Percentiles rank a stretch among this genome's conserved stretches.
Conservation (phyloP, 805 yeast species). For the Kurtzmaniella fragi region DNA sequence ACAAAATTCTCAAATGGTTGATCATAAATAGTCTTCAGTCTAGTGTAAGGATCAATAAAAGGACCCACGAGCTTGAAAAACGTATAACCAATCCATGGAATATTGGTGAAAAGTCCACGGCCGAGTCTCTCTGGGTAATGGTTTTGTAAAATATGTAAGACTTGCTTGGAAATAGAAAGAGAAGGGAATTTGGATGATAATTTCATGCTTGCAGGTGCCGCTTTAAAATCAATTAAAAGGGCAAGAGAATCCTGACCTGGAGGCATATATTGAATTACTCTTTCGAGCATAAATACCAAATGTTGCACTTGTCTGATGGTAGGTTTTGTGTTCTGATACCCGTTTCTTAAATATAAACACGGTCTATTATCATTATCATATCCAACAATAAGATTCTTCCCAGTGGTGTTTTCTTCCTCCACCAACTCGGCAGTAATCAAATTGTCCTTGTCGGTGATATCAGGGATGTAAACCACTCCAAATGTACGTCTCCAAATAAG, state of each 20-base stretch:
- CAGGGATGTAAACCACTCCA: conserved; percentile 35
- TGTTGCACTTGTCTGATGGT: conserved; percentile 51
- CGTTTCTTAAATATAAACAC: conserved; percentile 47
- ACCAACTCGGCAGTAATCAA: conserved; percentile 37
- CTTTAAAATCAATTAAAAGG: conserved; percentile 51
- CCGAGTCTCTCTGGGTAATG: conserved; percentile 60
- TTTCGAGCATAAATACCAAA: conserved; percentile 52
- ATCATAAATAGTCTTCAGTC: conserved; percentile 53
- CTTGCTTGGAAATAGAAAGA: conserved; percentile 43
- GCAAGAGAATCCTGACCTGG: conserved; percentile 56
- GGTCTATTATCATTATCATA: conserved; percentile 52
- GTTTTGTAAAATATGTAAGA: conserved; percentile 47
- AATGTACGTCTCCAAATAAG: conserved; percentile 53
- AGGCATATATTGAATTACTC: conserved; percentile 49
- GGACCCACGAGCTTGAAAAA: conserved; percentile 54
- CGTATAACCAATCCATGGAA: conserved; percentile 54
- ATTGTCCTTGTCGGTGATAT: conserved; percentile 21
- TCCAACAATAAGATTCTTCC: conserved; percentile 50
- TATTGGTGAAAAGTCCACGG: conserved; percentile 47
- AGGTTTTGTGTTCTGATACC: conserved; percentile 51
- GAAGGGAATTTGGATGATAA: conserved; percentile 44
- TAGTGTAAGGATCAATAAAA: conserved; percentile 54
- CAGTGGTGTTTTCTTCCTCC: conserved; percentile 46
- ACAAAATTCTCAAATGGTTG: conserved; percentile 53
- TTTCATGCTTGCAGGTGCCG: conserved; percentile 33